Conservation (phyloP, 805 yeast species). For the Hanseniaspora nectarophila region DNA sequence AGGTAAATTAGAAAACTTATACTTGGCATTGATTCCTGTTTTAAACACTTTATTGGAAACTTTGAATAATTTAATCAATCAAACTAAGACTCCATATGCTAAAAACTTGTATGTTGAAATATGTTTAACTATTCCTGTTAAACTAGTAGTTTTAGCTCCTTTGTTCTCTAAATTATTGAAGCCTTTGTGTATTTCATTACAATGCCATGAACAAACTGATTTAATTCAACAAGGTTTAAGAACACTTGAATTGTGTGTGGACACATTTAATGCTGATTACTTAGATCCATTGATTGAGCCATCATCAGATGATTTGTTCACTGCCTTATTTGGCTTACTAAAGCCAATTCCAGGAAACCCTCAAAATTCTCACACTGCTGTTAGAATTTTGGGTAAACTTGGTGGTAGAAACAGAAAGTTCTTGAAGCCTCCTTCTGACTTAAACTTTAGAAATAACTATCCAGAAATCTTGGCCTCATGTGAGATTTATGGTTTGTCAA, state of each 20-base stretch:
- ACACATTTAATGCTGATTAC: constrained; percentile 88
- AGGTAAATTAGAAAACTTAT: constrained; percentile 84
- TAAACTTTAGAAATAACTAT: constrained; percentile 44
- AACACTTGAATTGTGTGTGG: constrained; percentile 90
- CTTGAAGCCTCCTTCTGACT: constrained; percentile 59
- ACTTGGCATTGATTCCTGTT: constrained; percentile 85
- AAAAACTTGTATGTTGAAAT: constrained; percentile 89
- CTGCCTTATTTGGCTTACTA: constrained; percentile 80
- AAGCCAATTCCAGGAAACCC: constrained; percentile 90
- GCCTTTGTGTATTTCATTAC: constrained; percentile 81
- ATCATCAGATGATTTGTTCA: constrained; percentile 85
- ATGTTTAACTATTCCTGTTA: constrained; percentile 89
- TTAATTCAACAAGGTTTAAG: constrained; percentile 88
- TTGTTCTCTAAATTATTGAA: constrained; percentile 78
- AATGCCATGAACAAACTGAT: constrained; percentile 62
- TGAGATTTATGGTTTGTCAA: constrained; percentile 53
- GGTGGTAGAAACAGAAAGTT: constrained; percentile 93
- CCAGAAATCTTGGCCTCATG: constrained; percentile 62
- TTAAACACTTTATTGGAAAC: constrained; percentile 78
- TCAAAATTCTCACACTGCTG: constrained; percentile 88
- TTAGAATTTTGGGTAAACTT: constrained; percentile 81
- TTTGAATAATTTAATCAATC: constrained; percentile 66
- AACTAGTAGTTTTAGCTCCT: constrained; percentile 86
- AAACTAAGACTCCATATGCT: constrained; percentile 79
- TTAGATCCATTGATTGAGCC: constrained; percentile 97